Conservation (phyloP, 2,329 filamentous ascomycete species). For the Phoma sp. region DNA sequence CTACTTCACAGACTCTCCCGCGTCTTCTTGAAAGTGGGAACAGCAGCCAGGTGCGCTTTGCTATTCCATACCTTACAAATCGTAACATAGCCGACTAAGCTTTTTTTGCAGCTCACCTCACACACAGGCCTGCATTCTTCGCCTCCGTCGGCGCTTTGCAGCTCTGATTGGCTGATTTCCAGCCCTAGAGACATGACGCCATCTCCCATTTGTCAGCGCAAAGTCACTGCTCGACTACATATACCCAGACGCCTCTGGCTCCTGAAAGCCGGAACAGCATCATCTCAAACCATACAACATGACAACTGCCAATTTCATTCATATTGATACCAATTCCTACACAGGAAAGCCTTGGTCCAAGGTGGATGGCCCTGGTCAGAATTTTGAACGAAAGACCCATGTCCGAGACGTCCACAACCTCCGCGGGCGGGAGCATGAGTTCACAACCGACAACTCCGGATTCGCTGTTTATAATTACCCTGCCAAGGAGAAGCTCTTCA, state of each 20-base stretch:
- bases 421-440: slow-evolving; percentile 57
- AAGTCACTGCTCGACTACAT: slow-evolving; percentile 17
- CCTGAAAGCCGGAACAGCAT: background rate
- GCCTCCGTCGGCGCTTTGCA: background rate
- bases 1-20: too few species aligned
- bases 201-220: slow-evolving; percentile 34
- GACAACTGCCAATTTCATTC: slow-evolving; percentile 65
- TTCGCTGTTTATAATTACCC: slow-evolving; percentile 63
- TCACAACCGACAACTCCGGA: slow-evolving; percentile 63
- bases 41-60: background rate
- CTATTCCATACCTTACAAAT: slow-evolving; percentile 3
- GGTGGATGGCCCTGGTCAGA: slow-evolving; percentile 65
- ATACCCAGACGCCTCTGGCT: background rate
- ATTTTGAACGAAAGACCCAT: slow-evolving; percentile 57
- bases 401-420: slow-evolving; percentile 61
- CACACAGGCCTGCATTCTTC: background rate
- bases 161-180: slow-evolving; percentile 22
- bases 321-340: slow-evolving; percentile 63
- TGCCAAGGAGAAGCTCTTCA: slow-evolving; percentile 61
- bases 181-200: slow-evolving; percentile 22
- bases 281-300: slow-evolving; percentile 47
- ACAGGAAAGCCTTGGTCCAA: slow-evolving; percentile 67
- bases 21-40: too few species aligned
- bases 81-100: background rate
- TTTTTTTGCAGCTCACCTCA: background rate